Evolutionary conservation across 257 asterid genomes (phyloP).

Genomic region (Solanum dulcamara): DNA sequence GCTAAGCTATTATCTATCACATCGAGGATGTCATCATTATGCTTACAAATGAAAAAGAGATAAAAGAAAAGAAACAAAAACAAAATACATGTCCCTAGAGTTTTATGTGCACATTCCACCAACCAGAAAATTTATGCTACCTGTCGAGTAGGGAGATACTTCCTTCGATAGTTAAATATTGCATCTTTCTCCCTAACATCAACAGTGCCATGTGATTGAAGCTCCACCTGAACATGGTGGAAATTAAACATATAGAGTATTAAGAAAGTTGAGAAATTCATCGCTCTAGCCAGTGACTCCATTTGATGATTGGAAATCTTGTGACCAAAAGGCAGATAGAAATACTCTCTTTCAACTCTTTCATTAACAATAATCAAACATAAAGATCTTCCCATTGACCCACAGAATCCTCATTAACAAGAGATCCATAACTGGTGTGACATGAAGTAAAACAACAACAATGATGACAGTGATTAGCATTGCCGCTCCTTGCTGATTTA

Average conservation of each 20-base stretch:
- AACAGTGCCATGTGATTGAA: slow-evolving; percentile 42
- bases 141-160: slow-evolving; percentile 87
- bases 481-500: not conserved
- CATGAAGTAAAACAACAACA: not conserved
- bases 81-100: not conserved
- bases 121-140: slow-evolving; percentile 13
- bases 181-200: slow-evolving; percentile 57
- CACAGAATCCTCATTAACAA: not conserved
- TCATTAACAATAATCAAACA: not conserved
- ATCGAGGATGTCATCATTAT: not conserved
- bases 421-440: not conserved
- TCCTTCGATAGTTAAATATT: slow-evolving; percentile 67
- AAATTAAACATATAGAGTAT: slow-evolving; percentile 4
- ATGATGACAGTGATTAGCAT: not conserved
- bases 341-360: not conserved
- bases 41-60: not conserved
- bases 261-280: not conserved
- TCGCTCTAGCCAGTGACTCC: not conserved
- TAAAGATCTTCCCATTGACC: not conserved
- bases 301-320: not conserved
- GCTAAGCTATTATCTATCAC: not conserved
- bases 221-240: slow-evolving; percentile 50
- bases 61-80: not conserved
- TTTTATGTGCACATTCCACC: not conserved
- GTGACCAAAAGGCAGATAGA: not conserved